Evolutionary conservation across 768 basidiomycete genomes (phyloP).

Genomic region (Mycena latifolia): DNA sequence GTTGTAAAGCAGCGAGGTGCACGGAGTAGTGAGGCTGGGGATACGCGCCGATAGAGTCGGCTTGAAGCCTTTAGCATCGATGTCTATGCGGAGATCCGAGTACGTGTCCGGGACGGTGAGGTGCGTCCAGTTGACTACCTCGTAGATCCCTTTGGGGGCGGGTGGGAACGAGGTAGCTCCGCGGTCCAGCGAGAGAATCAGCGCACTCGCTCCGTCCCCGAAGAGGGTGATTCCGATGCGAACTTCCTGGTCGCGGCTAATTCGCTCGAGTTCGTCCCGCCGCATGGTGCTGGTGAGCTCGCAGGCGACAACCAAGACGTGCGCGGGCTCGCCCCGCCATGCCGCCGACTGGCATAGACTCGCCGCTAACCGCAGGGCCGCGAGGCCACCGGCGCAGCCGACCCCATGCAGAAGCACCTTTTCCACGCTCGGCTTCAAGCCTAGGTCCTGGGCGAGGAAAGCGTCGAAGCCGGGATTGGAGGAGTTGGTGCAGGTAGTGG

Average conservation of each 20-base stretch:
- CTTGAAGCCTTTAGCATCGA: constrained; percentile 7
- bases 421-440: constrained; percentile 19
- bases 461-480: constrained; percentile 28
- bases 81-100: constrained; percentile 14
- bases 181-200: constrained; percentile 18
- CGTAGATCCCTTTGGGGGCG: constrained; percentile 22
- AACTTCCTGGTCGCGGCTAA: constrained; percentile 27
- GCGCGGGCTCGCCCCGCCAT: constrained; percentile 17
- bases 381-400: constrained; percentile 27
- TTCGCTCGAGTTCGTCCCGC: constrained; percentile 19
- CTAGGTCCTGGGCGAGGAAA: constrained; percentile 21
- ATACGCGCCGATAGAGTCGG: constrained; percentile 5
- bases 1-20: constrained; percentile 9
- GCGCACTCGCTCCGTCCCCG: constrained; percentile 24
- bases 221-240: constrained; percentile 22
- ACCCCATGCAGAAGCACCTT: constrained; percentile 30
- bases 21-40: constrained; percentile 9
- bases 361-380: constrained; percentile 20
- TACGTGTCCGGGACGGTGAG: constrained; percentile 23
- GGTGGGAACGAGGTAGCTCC: neutral
- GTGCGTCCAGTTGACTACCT: constrained; percentile 23
- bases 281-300: constrained; percentile 23
- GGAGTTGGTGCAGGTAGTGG: constrained; percentile 29
- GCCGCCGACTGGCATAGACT: constrained; percentile 27
- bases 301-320: constrained; percentile 25